Conservation (phyloP, 441 rosid genomes). For the Melastoma candidum region DNA sequence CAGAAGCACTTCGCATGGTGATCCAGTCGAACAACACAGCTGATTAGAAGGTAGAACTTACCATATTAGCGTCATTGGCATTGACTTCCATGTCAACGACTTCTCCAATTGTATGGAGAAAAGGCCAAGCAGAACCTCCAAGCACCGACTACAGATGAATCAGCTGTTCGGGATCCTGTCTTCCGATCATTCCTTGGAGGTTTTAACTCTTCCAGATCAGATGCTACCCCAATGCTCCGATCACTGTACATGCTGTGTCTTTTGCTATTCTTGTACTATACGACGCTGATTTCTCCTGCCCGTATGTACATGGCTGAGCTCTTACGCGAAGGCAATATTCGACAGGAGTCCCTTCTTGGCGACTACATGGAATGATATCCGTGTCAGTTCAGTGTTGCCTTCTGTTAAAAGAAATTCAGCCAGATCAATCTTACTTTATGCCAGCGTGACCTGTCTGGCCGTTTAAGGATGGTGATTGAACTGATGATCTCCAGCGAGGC, state of each 20-base stretch:
- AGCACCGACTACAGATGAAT: background rate
- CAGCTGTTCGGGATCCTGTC: too few relatives aligned
- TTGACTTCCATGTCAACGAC: conserved; percentile 24
- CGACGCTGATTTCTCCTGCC: conserved; percentile 66
- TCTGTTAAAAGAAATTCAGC: too few relatives aligned
- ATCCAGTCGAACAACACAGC: too few relatives aligned
- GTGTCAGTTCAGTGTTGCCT: too few relatives aligned
- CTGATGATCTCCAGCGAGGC: conserved; percentile 46
- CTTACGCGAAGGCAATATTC: conserved; percentile 50
- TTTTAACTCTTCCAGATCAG: too few relatives aligned
- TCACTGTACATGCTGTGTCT: background rate
- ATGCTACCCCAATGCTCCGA: too few relatives aligned
- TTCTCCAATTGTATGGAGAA: conserved; percentile 11
- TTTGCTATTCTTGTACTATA: conserved; percentile 11
- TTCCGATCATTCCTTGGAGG: too few relatives aligned
- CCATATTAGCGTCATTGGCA: conserved; percentile 28
- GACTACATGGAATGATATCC: conserved; percentile 37
- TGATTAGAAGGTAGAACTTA: too few relatives aligned
- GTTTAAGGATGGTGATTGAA: conserved; percentile 50
- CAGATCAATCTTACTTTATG: conserved; percentile 32
- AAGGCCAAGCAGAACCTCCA: background rate
- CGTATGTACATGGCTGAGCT: conserved; percentile 44
- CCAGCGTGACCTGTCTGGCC: conserved; percentile 61
- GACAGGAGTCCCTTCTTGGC: conserved; percentile 81
- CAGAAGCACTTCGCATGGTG: too few relatives aligned